These are phyloP conservation scores for Rosellinia necatrix DNA, from an alignment of 2,329 filamentous ascomycete species.

Conservation along the genomic window DNA sequence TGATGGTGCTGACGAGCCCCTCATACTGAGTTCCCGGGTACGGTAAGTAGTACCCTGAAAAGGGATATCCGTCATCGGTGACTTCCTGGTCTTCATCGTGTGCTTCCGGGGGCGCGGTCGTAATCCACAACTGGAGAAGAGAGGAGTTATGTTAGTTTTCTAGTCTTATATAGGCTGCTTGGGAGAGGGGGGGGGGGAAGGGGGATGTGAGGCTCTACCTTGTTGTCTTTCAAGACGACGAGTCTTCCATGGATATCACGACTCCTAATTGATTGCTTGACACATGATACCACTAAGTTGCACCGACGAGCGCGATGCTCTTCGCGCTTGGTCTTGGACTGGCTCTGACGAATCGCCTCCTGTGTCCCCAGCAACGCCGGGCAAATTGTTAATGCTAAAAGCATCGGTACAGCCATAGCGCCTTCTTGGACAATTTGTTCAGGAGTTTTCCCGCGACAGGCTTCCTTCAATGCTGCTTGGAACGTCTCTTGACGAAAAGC, in stretches of 20 bases:
- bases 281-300: conserved; percentile 52
- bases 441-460: conserved; percentile 31
- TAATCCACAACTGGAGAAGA: conserved; percentile 50
- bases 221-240: conserved; percentile 51
- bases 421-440: conserved; percentile 33
- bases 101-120: conserved; percentile 42
- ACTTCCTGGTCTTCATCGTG: conserved; percentile 32
- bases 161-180: not conserved
- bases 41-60: conserved; percentile 61
- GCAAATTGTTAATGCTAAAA: conserved; percentile 47
- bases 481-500: conserved; percentile 9
- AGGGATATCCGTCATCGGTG: conserved; percentile 51
- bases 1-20: conserved; percentile 54
- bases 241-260: conserved; percentile 50
- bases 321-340: conserved; percentile 53
- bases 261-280: conserved; percentile 49
- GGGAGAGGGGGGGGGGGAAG: too few species aligned
- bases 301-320: conserved; percentile 54
- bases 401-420: conserved; percentile 48
- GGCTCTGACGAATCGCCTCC: conserved; percentile 55
- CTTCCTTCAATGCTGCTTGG: conserved; percentile 15
- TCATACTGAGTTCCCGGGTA: conserved; percentile 57
- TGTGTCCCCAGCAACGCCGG: conserved; percentile 53
- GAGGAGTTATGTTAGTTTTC: not conserved
- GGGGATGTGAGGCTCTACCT: too few species aligned